Evolutionary conservation across 352 stramenopile genomes (phyloP), one percentile per base, ranked within the genome.

Genomic region (Phytophthora agathidicida): DNA sequence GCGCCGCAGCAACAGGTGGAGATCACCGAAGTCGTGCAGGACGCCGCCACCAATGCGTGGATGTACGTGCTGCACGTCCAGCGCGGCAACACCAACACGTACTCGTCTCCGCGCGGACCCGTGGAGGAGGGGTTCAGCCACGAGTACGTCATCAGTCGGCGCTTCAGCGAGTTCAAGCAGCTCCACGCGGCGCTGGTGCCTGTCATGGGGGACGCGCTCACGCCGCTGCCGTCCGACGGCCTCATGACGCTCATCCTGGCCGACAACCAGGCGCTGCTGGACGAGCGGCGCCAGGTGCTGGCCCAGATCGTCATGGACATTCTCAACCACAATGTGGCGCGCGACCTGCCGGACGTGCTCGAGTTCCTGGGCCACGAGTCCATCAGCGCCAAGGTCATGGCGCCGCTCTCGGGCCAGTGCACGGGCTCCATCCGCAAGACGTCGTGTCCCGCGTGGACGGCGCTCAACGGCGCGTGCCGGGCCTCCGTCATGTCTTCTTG

Each of bases 381-480:
- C 23, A 80, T 69, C 3, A 77, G 85, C 44, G 73, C 63, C 23
- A 86, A 88, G 52, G 44, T 68, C 44, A 48, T 65, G 52, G 57
- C 38, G n/a, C 68, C 54, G 16, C 37, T 64, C 6, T 71, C 66
- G 28, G 62, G 62, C 30, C 79, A 81, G 60, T 88, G 78, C 60
- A 82, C 71, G 17, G 74, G 72, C 38, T 91, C 80, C n/a, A 87
- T 91, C 60, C 81, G 76, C 52, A 89, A 89, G 54, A 91, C 81
- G 24, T 83, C 70, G 20, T 84, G 76, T 54, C 76, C 77, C n/a
- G 79, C 72, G 26, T 91, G 81, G 81, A 76, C 78, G 14, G 66
- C 55, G 4, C 42, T 75, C 27, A 77, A 60, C 60, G 55, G 68
- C 50, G n/a, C 55, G 38, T 62, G 32, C 30, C 35, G 26, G 9